Percentiles rank a stretch among this genome's conserved stretches.
Evolutionary conservation across 371 early-diverging fungal genomes (phyloP).

Genomic region (Mycotypha africana): DNA sequence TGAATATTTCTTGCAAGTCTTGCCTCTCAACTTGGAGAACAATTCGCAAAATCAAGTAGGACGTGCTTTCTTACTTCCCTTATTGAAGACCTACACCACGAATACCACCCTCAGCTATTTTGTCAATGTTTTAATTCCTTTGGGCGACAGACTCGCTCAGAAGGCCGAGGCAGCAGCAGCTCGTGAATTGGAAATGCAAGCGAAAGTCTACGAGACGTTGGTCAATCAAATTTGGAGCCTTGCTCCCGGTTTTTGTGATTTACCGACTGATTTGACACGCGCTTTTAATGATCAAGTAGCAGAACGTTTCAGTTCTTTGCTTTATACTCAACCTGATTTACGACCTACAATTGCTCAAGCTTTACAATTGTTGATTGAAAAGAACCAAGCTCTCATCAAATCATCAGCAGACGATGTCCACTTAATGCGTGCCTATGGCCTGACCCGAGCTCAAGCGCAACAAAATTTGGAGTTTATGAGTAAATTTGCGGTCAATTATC

Average conservation of each 20-base stretch:
- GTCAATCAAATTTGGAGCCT: slow-evolving; percentile 87
- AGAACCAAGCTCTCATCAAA: slow-evolving; percentile 48
- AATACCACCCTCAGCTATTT: slow-evolving; percentile 82
- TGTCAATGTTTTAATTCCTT: slow-evolving; percentile 62
- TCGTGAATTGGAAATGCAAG: slow-evolving; percentile 68
- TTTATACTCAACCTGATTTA: slow-evolving; percentile 69
- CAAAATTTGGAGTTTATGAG: slow-evolving; percentile 57
- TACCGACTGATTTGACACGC: slow-evolving; percentile 67
- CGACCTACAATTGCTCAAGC: slow-evolving; percentile 78
- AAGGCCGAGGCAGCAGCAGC: slow-evolving; percentile 58
- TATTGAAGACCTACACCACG: slow-evolving; percentile 70
- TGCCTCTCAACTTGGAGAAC: slow-evolving; percentile 86
- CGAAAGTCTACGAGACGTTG: slow-evolving; percentile 89
- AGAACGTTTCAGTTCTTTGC: slow-evolving; percentile 61
- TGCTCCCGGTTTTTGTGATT: slow-evolving; percentile 79
- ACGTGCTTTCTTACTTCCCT: slow-evolving; percentile 79
- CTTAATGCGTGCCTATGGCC: slow-evolving; percentile 46
- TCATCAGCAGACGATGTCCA: slow-evolving; percentile 47
- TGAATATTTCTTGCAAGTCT: slow-evolving; percentile 63
- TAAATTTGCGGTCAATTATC: slow-evolving; percentile 66
- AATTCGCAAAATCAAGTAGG: slow-evolving; percentile 47
- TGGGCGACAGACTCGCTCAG: slow-evolving; percentile 71
- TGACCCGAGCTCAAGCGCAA: slow-evolving; percentile 54
- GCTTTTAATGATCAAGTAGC: slow-evolving; percentile 61
- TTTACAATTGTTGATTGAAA: slow-evolving; percentile 67